Base-by-base conservation (phyloP, 2,329 filamentous ascomycete species). In the Exophiala calicioides region DNA sequence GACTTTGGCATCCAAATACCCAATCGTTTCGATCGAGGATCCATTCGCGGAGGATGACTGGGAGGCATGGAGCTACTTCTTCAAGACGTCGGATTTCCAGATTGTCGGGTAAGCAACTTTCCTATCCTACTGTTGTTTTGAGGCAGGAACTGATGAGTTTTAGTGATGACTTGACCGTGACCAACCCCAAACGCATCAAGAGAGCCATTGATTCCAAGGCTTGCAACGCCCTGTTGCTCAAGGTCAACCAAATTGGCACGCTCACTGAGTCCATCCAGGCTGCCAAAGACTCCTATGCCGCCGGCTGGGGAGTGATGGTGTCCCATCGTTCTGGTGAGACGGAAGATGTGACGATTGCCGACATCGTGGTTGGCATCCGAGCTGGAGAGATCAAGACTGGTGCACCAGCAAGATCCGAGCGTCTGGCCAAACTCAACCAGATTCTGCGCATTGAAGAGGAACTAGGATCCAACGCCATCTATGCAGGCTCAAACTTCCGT, bases 51-150 rank as follows among this genome's bases (percentile, higher is more conserved):
- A 98, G 83, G 93, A 97, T 67, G 93, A 98, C 81, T 98, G 93
- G 93, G 91, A 97, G 83, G 93, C 93, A 55, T 98, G 93, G 93
- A 95, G 88, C 84, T 95, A 97, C 85, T 98, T 97, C 86, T 95
- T 86, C 86, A 96, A 96, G 87, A 93, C 88, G 65, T 90, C 89
- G 68, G 85, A 96, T 75, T 90, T 94, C 80, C 93, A 98, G 82
- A 90, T 98, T 69, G 93, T 98, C 61, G 93, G 75, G 37, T 42
- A 39, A 44, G 53, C 50, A 23, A n/a, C 44, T 23, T 13, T 20
- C n/a, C 16, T 37, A 18, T 7, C 6, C 19, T 36, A 32, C n/a
- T n/a, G n/a, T n/a, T n/a, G n/a, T n/a, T 39, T 10, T 8, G 20
- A 24, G 32, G 23, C 15, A 40, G n/a, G n/a, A 38, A 21, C 21